These are phyloP conservation scores for Pleurotus ostreatus DNA, from an alignment of 768 basidiomycete genomes.

Conservation along the genomic window DNA sequence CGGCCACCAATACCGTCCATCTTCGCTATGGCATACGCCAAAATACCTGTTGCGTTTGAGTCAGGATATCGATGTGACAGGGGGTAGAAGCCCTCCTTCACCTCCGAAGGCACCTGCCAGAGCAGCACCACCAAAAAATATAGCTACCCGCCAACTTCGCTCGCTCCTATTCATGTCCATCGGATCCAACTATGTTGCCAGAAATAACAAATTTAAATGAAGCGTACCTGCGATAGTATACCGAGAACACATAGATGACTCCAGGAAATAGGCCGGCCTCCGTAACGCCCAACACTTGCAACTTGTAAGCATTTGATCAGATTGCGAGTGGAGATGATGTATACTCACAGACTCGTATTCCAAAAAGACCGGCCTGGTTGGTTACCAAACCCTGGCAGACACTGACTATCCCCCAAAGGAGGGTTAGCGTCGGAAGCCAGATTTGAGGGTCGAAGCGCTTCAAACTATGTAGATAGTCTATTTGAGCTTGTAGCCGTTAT, in stretches of 20 bases:
- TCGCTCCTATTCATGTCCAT: constrained; percentile 34
- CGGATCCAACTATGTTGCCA: background rate
- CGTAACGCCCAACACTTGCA: constrained; percentile 49
- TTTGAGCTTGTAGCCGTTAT: background rate
- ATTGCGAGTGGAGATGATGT: background rate
- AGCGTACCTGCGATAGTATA: constrained; percentile 47
- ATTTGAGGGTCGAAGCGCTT: constrained; percentile 57
- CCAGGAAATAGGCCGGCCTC: constrained; percentile 62
- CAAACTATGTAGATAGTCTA: constrained; percentile 27
- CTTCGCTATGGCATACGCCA: constrained; percentile 55
- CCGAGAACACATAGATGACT: constrained; percentile 54
- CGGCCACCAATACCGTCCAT: constrained; percentile 61
- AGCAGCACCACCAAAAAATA: constrained; percentile 61
- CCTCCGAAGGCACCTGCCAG: constrained; percentile 65
- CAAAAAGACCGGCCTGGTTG: constrained; percentile 50
- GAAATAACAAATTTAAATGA: background rate
- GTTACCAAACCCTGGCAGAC: constrained; percentile 52
- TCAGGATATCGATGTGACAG: background rate
- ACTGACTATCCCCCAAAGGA: constrained; percentile 55
- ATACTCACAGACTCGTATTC: constrained; percentile 46
- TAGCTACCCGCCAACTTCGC: constrained; percentile 56
- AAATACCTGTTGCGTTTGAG: constrained; percentile 34
- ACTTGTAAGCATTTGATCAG: background rate
- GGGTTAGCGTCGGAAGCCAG: constrained; percentile 58
- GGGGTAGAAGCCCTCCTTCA: constrained; percentile 13